Evolutionary conservation across 352 stramenopile species (phyloP).

Genomic region (Phytophthora crassamura): DNA sequence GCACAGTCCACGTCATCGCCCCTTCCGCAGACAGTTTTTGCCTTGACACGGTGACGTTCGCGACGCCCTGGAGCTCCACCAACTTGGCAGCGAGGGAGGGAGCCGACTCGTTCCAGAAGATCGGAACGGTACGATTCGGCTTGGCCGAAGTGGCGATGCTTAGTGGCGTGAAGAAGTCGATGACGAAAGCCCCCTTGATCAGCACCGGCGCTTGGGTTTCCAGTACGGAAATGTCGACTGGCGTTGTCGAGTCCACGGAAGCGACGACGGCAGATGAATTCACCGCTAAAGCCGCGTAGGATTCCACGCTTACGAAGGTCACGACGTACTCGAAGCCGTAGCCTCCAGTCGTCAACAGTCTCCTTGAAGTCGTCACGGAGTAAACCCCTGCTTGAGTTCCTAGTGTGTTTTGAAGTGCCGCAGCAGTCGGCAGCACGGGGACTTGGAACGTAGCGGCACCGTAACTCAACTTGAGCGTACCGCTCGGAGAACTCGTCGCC

Average conservation of each 20-base stretch:
- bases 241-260: constrained; percentile 6
- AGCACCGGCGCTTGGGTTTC: constrained; percentile 45
- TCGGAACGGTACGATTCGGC: constrained; percentile 29
- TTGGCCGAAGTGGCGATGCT: constrained; percentile 42
- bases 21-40: constrained; percentile 58
- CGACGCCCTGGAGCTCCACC: constrained; percentile 54
- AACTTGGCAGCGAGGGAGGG: constrained; percentile 41
- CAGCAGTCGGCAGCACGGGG: constrained; percentile 22
- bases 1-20: constrained; percentile 68
- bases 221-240: constrained; percentile 22
- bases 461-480: constrained; percentile 55
- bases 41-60: constrained; percentile 48
- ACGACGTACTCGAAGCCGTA: constrained; percentile 63
- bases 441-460: constrained; percentile 28
- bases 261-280: constrained; percentile 27
- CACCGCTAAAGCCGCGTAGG: constrained; percentile 40
- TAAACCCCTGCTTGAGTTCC: constrained; percentile 45
- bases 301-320: constrained; percentile 61
- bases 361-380: constrained; percentile 31
- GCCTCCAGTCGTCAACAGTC: constrained; percentile 14
- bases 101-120: constrained; percentile 65
- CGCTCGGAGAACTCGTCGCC: constrained; percentile 35
- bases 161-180: constrained; percentile 54
- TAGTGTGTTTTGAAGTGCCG: constrained; percentile 44
- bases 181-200: constrained; percentile 57